Evolutionary conservation across 805 yeast species (phyloP).

Genomic region (Yarrowia sp.): DNA sequence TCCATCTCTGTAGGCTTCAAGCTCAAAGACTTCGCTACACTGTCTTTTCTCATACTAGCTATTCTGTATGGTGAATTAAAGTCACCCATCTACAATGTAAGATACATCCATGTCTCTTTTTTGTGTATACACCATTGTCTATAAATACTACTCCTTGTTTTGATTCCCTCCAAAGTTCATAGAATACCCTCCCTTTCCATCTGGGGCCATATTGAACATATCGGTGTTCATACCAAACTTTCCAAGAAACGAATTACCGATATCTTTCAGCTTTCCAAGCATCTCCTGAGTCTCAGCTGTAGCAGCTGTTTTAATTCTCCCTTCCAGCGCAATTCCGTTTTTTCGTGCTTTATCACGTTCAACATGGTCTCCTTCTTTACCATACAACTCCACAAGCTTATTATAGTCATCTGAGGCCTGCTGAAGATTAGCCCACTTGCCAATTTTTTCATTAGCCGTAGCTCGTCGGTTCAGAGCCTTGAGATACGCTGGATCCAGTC

Average conservation of each 20-base stretch:
- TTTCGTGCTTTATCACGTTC: slow-evolving; percentile 20
- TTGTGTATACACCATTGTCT: not conserved
- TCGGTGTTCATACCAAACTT: slow-evolving; percentile 39
- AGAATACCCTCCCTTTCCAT: slow-evolving; percentile 32
- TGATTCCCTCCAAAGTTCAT: slow-evolving; percentile 24
- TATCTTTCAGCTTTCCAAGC: slow-evolving; percentile 38
- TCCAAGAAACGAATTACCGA: slow-evolving; percentile 37
- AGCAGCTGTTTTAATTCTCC: slow-evolving; percentile 33
- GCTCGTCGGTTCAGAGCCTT: slow-evolving; percentile 80
- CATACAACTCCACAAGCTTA: slow-evolving; percentile 28
- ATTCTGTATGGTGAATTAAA: too few species aligned
- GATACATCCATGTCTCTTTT: too few species aligned
- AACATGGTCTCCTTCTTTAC: slow-evolving; percentile 5
- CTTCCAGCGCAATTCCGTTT: slow-evolving; percentile 28
- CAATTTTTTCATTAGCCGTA: slow-evolving; percentile 49
- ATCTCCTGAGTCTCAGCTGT: slow-evolving; percentile 36
- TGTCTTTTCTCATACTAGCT: too few species aligned
- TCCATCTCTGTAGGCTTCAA: too few species aligned
- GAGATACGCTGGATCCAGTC: slow-evolving; percentile 55
- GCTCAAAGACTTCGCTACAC: too few species aligned
- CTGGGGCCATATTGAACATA: slow-evolving; percentile 34
- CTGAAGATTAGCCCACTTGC: slow-evolving; percentile 36
- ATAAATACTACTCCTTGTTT: not conserved
- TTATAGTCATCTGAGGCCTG: slow-evolving; percentile 34
- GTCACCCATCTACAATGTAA: too few species aligned